phyloP scores from a whole-genome alignment of 2,329 filamentous ascomycete species.

The Aspergillus candidus region DNA sequence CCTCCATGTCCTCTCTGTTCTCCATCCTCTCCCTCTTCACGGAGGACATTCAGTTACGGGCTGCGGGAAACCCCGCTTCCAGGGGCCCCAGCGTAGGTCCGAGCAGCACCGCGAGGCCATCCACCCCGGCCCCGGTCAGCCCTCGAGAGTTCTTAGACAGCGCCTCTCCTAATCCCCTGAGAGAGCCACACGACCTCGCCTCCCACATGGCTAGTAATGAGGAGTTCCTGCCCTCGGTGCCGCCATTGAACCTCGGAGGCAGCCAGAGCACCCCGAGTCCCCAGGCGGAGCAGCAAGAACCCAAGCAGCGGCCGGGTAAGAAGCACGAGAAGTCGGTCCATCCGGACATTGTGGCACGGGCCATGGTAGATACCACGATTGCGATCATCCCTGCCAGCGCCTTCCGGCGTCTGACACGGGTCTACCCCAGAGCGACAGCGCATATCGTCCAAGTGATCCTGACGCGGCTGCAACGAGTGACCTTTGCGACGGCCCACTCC shows the following conservation, averaged over 20 bases:
- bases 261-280: slow-evolving; percentile 18
- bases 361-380: slow-evolving; percentile 93
- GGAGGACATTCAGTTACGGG: slow-evolving; percentile 77
- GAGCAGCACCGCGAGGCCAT: slow-evolving; percentile 22
- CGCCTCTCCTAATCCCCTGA: slow-evolving; percentile 18
- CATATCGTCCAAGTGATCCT: slow-evolving; percentile 98
- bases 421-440: slow-evolving; percentile 92
- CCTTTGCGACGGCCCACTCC: slow-evolving; percentile 85
- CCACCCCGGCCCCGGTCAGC: slow-evolving; percentile 37
- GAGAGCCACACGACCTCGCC: slow-evolving; percentile 15
- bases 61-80: slow-evolving; percentile 52
- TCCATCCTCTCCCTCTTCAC: slow-evolving; percentile 96
- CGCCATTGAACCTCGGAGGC: slow-evolving; percentile 66
- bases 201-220: slow-evolving; percentile 20
- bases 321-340: slow-evolving; percentile 66
- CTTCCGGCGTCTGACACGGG: slow-evolving; percentile 82
- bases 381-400: slow-evolving; percentile 96
- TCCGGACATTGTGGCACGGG: slow-evolving; percentile 93
- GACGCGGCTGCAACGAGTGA: slow-evolving; percentile 88
- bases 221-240: slow-evolving; percentile 55
- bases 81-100: slow-evolving; percentile 29
- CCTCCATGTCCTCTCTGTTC: slow-evolving; percentile 96
- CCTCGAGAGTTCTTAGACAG: slow-evolving; percentile 27
- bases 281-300: slow-evolving; percentile 22
- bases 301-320: slow-evolving; percentile 20